These are phyloP conservation scores for Trichoderma aggressivum DNA, from an alignment of 2,329 filamentous ascomycete genomes.

Conservation along the genomic window DNA sequence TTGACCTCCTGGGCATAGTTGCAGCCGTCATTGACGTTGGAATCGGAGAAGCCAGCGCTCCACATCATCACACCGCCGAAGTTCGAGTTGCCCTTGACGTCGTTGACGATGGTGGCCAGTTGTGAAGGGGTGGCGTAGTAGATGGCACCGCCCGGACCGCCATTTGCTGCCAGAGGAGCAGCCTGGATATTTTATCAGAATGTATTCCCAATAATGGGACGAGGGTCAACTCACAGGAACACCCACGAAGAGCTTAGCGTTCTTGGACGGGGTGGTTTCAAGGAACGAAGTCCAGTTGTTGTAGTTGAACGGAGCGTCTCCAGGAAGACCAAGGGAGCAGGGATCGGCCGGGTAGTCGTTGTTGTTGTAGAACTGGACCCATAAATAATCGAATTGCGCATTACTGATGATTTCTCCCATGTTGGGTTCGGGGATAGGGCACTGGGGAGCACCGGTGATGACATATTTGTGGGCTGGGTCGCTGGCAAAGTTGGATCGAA, in stretches of 20 bases:
- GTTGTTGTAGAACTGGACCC: constrained; percentile 50
- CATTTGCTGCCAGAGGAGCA: constrained; percentile 20
- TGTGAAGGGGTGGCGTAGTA: constrained; percentile 27
- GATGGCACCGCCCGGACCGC: constrained; percentile 25
- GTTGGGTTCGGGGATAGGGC: constrained; percentile 34
- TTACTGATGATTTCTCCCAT: constrained; percentile 42
- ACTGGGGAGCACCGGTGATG: constrained; percentile 45
- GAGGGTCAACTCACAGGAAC: constrained; percentile 24
- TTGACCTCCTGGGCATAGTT: constrained; percentile 8
- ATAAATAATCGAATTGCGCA: constrained; percentile 34
- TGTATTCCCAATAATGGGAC: no score
- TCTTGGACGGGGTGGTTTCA: constrained; percentile 26
- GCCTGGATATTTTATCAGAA: constrained; percentile 18
- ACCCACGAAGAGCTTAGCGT: constrained; percentile 36
- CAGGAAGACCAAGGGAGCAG: constrained; percentile 12
- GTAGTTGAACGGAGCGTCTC: constrained; percentile 35
- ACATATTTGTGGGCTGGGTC: constrained; percentile 33
- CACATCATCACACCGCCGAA: constrained; percentile 36
- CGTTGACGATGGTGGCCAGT: constrained; percentile 28
- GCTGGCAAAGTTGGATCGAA: constrained; percentile 25
- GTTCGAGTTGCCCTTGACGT: constrained; percentile 28
- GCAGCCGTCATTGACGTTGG: constrained; percentile 25
- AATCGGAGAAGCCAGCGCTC: constrained; percentile 33
- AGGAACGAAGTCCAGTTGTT: constrained; percentile 32
- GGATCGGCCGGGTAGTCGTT: constrained; percentile 34